Conservation (phyloP, 306 rosid genomes). For the Malus asiatica region DNA sequence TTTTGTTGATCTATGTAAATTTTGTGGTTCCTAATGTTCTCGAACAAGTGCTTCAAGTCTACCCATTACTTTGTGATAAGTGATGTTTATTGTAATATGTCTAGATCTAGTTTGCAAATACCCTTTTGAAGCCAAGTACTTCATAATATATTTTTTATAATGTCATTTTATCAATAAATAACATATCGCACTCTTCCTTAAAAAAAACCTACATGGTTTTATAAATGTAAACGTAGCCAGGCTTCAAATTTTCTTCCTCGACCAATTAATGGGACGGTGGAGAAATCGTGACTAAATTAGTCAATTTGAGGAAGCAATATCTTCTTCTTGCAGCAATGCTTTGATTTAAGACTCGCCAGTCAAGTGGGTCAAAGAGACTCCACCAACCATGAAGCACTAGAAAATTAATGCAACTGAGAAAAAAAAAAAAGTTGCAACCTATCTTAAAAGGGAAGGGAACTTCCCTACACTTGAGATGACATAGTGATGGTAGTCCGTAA, state of each 20-base stretch:
- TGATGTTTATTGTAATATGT: no score
- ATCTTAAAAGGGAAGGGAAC: background rate
- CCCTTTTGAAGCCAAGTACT: no score
- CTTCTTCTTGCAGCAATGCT: background rate
- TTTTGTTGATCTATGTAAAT: no score
- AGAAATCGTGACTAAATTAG: background rate
- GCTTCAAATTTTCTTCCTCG: background rate
- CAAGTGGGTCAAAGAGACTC: background rate
- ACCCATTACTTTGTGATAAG: no score
- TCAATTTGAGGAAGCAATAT: slow-evolving; percentile 1
- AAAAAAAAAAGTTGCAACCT: background rate
- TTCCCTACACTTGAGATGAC: background rate
- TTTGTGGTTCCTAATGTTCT: no score
- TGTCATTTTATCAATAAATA: no score
- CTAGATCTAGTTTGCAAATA: no score
- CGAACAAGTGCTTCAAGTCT: no score
- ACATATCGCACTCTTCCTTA: no score
- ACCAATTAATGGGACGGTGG: slow-evolving; percentile 9
- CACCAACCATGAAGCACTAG: background rate
- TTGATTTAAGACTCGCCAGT: background rate
- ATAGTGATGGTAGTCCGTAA: no score
- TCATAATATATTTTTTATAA: no score
- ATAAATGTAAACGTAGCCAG: background rate
- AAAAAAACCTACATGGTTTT: no score
- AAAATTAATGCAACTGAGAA: background rate